These are phyloP conservation scores for Orychophragmus violaceus DNA, from an alignment of 345 rosid genomes.

Conservation along the genomic window DNA sequence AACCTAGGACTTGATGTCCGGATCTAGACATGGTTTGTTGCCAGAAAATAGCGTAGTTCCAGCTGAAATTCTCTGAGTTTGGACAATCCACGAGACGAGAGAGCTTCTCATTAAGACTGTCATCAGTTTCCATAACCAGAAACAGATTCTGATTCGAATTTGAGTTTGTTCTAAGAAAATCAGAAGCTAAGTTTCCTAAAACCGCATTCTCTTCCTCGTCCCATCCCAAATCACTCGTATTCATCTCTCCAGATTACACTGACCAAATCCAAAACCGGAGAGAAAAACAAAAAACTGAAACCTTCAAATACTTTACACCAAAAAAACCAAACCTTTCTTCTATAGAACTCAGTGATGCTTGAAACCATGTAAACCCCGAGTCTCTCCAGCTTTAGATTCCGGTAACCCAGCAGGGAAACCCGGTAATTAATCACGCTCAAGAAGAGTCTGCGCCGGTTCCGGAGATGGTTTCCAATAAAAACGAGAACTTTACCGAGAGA, in stretches of 20 bases:
- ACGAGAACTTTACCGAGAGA: background rate
- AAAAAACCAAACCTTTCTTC: slow-evolving; percentile 6
- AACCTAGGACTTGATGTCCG: slow-evolving; percentile 82
- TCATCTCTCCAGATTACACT: slow-evolving; percentile 36
- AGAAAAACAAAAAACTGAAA: background rate
- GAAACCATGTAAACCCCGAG: slow-evolving; percentile 15
- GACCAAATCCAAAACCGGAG: too few species aligned
- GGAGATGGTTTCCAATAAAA: slow-evolving; percentile 2
- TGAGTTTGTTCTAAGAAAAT: slow-evolving; percentile 65
- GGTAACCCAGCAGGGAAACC: background rate
- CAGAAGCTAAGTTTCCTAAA: slow-evolving; percentile 70
- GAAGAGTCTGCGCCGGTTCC: background rate
- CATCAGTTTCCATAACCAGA: slow-evolving; percentile 55
- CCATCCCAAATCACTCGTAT: slow-evolving; percentile 57
- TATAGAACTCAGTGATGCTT: slow-evolving; percentile 9
- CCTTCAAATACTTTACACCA: background rate
- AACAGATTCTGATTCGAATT: slow-evolving; percentile 57
- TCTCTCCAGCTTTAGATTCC: slow-evolving; percentile 8
- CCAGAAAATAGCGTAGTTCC: slow-evolving; percentile 98
- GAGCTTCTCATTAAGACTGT: slow-evolving; percentile 75
- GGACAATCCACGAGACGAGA: slow-evolving; percentile 88
- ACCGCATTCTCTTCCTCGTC: slow-evolving; percentile 79
- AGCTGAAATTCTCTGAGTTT: slow-evolving; percentile 66
- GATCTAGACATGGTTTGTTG: slow-evolving; percentile 82
- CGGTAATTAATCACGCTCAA: background rate